Evolutionary conservation across 1,284 basidiomycete genomes (phyloP).

Genomic region (Marasmius fiardii): DNA sequence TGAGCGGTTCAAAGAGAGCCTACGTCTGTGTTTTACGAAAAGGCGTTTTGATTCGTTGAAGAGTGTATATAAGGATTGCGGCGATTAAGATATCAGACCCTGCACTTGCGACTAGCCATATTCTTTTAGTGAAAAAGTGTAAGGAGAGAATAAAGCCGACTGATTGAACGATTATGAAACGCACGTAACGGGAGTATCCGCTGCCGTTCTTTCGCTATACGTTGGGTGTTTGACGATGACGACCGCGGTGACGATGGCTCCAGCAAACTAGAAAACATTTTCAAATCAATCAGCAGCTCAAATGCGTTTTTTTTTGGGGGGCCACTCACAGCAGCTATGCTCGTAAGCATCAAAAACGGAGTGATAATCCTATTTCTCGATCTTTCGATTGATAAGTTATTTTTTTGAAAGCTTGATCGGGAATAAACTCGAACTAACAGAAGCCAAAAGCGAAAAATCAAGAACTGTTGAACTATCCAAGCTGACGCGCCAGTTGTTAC

Average conservation of each 20-base stretch:
- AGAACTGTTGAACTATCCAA: conserved; percentile 1
- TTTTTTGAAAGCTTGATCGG: background rate
- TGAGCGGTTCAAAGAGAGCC: too few relatives aligned
- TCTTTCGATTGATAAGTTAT: background rate
- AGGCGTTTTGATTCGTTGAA: background rate
- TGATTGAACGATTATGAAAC: background rate
- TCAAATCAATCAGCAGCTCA: too few relatives aligned
- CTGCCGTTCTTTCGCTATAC: background rate
- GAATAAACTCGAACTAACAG: background rate
- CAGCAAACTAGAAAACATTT: background rate
- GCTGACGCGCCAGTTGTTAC: background rate
- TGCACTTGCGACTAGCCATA: background rate
- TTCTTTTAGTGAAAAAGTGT: background rate
- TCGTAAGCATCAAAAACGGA: background rate
- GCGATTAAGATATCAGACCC: background rate
- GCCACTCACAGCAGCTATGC: background rate
- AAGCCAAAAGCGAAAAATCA: background rate
- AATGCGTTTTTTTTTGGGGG: background rate
- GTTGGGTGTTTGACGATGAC: background rate
- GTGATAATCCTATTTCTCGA: background rate
- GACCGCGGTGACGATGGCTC: background rate
- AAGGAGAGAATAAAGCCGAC: background rate
- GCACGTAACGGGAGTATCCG: background rate
- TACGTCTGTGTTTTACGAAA: conserved; percentile 2
- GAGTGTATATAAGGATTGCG: background rate